Base-by-base conservation (phyloP, 495 filamentous ascomycete species). In the Clohesyomyces aquaticus region DNA sequence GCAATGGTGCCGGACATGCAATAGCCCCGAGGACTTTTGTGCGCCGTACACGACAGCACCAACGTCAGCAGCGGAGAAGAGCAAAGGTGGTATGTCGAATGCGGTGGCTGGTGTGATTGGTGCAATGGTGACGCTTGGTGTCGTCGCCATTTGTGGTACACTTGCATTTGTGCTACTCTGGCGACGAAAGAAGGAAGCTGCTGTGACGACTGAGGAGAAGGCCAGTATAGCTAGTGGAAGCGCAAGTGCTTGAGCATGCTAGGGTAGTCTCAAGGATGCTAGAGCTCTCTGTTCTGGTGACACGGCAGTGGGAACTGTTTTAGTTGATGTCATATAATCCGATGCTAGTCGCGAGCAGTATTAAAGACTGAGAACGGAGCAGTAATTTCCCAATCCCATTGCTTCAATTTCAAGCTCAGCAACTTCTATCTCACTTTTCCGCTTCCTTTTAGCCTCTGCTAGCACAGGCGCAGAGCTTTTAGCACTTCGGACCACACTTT, bases 1-100 rank as follows among this genome's bases (percentile, higher is more conserved):
- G 27, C 56, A 77, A 46, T 83, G 81, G 81, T 84, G 81, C 60
- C 14, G 72, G 11, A 72, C 71, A 1, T 83, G 81, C 60, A 76
- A 78, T 1, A 82, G 79, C 62, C 71, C 69, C 3, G 14, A 35
- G 2, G 25, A 19, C 11, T 61, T 61, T 32, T 61, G 57, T 43
- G 11, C 25, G 9, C n/a, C 21, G 42, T 59, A 59, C 19, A 38
- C 2, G 19, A 41, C 16, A 12, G 32, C n/a, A 3, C 3, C 23
- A 4, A 32, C 46, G 4, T 51, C 57, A 35, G 18, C 14, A 21
- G 27, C 43, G 26, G 42, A 41, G 22, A 60, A 28, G 8, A 25
- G 38, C 41, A 38, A 35, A 8, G 43, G 23, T 16, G 55, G 55
- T 32, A 41, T 61, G 46, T 61, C 57, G 10, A 61, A 61, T 52